A percentile compares a stretch with the other conserved stretches of the same genome.
Evolutionary conservation across 306 rosid species (phyloP).

Genomic region (Dryas alaskensis): DNA sequence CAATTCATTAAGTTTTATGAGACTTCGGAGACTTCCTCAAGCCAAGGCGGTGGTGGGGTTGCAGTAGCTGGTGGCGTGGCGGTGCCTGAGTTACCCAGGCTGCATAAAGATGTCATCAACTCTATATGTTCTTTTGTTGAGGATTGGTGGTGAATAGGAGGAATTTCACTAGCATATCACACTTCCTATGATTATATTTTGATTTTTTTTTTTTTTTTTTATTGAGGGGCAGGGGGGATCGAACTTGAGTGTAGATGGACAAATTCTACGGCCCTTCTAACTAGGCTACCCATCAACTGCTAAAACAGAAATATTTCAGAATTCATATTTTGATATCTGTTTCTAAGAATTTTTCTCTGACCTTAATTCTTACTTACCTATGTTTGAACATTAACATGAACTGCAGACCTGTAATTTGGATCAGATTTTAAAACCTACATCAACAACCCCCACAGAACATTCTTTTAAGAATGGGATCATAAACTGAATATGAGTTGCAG

Average conservation of each 20-base stretch:
- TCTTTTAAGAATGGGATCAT: background rate
- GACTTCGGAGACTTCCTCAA: slow-evolving; percentile 65
- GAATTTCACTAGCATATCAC: too few species aligned
- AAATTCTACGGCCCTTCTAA: too few species aligned
- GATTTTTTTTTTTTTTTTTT: too few species aligned
- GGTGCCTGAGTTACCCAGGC: slow-evolving; percentile 65
- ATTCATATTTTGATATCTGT: background rate
- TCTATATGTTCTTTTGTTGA: slow-evolving; percentile 82
- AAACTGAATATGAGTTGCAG: background rate
- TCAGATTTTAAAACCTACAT: background rate
- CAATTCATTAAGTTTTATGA: slow-evolving; percentile 78
- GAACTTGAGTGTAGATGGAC: too few species aligned
- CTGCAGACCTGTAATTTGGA: background rate
- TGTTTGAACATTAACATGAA: too few species aligned
- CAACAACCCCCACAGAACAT: background rate
- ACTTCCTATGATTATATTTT: too few species aligned
- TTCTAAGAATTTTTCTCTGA: background rate
- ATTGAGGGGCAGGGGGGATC: too few species aligned
- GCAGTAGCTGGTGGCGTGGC: slow-evolving; percentile 49
- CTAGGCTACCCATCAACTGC: background rate
- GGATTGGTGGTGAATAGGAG: too few species aligned
- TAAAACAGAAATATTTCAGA: background rate
- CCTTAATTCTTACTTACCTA: too few species aligned
- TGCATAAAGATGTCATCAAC: slow-evolving; percentile 47
- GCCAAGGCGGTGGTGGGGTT: slow-evolving; percentile 50